Conservation (phyloP, 73 alveolate genomes). For the Paramecium caudatum region DNA sequence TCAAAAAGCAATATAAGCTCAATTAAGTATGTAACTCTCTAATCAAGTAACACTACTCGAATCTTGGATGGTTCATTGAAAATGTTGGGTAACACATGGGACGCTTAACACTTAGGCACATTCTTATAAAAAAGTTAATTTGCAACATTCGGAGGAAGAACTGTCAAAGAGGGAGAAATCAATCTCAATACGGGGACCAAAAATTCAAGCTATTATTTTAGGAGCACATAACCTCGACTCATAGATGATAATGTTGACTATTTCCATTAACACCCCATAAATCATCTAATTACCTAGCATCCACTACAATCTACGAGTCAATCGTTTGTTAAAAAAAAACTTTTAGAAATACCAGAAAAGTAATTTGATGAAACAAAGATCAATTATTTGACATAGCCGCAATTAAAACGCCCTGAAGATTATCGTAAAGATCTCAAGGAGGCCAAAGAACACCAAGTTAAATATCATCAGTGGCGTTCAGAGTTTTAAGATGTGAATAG, state of each 20-base stretch:
- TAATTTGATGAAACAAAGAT: slow-evolving; percentile 44
- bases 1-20: slow-evolving; percentile 11
- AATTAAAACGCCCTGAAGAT: background rate
- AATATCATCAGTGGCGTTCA: slow-evolving; percentile 47
- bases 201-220: slow-evolving; percentile 34
- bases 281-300: slow-evolving; percentile 40
- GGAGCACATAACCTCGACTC: slow-evolving; percentile 22
- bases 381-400: background rate
- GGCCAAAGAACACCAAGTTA: slow-evolving; percentile 10
- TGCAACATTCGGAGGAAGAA: slow-evolving; percentile 10
- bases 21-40: background rate
- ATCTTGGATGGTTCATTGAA: slow-evolving; percentile 37
- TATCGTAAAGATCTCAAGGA: slow-evolving; percentile 22
- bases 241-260: slow-evolving; percentile 41
- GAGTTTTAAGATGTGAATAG: slow-evolving; percentile 47
- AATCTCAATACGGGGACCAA: background rate
- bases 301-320: slow-evolving; percentile 22
- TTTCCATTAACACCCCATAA: background rate
- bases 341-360: slow-evolving; percentile 41
- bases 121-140: slow-evolving; percentile 35
- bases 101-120: slow-evolving; percentile 32
- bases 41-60: slow-evolving; percentile 4
- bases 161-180: slow-evolving; percentile 15
- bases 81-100: slow-evolving; percentile 55
- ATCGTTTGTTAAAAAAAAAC: background rate